phyloP scores from a whole-genome alignment of 306 rosid genomes.

The Rosa rugosa region DNA sequence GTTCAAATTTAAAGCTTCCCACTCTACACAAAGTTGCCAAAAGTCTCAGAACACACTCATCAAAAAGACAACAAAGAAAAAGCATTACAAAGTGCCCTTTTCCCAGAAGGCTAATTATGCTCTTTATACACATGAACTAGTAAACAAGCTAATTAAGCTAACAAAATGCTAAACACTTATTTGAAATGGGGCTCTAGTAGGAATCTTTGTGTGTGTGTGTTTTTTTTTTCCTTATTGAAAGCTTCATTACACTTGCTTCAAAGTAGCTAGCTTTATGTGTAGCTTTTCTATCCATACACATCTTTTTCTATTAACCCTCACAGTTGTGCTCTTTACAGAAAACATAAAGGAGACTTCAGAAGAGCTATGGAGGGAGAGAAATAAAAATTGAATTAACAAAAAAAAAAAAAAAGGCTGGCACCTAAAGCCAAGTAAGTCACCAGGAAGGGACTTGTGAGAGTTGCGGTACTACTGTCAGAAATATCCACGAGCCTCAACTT shows the following conservation, averaged over 20 bases:
- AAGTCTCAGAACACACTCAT: conserved; percentile 20
- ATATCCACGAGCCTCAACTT: conserved; percentile 32
- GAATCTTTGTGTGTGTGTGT: conserved; percentile 48
- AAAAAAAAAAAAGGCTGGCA: conserved; percentile 13
- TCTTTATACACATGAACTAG: conserved; percentile 32
- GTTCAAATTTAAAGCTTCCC: conserved; percentile 18
- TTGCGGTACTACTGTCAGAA: conserved; percentile 18
- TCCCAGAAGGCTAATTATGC: conserved; percentile 24
- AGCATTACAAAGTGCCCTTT: conserved; percentile 42
- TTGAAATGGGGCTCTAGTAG: conserved; percentile 30
- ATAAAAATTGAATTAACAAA: conserved; percentile 2
- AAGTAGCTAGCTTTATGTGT: conserved; percentile 23
- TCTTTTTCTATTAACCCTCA: conserved; percentile 49
- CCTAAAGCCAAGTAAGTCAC: conserved; percentile 35
- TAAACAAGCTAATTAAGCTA: conserved; percentile 12
- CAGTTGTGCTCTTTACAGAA: conserved; percentile 35
- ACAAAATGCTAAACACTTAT: neutral
- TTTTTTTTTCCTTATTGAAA: conserved; percentile 33
- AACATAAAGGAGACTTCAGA: conserved; percentile 36
- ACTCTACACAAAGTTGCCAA: conserved; percentile 18
- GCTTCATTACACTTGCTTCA: conserved; percentile 49
- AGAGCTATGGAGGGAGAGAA: conserved; percentile 27
- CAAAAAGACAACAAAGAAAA: conserved; percentile 24
- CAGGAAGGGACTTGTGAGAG: conserved; percentile 20
- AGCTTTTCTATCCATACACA: conserved; percentile 41